Evolutionary conservation across 345 rosid genomes (phyloP), one percentile per base, ranked within the genome.

Genomic region (Euphorbia lathyris): DNA sequence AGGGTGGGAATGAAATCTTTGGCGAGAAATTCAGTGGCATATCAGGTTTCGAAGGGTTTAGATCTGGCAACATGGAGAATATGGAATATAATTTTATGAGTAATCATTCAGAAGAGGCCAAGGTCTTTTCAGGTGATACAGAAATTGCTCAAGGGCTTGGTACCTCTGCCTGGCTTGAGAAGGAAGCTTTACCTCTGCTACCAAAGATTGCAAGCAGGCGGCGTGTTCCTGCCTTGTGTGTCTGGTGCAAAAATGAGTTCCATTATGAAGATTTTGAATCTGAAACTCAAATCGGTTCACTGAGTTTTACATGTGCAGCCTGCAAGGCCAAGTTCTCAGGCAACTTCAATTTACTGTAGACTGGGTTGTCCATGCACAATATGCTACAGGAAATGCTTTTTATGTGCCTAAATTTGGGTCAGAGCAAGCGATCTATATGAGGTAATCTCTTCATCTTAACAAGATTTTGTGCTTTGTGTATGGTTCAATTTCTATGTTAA

Each of bases 311-410:
- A 67, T 86, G 90, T 72, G 70, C 76, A 29, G 69, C 25, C 66
- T 86, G 88, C 79, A 78, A 77, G 73, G 84, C 78, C 53, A 82
- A 76, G 67, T 74, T 82, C 76, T 63, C 81, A 22, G 76, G 82
- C 30, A 63, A 70, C 43, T 72, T 29, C 42, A 80, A 63, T 58
- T 68, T 74, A 29, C 56, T 71, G 62, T 76, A 76, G 78, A 69
- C 57, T 42, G 40, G 48, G 42, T 56, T 74, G 40, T 53, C 38
- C 48, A 30, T 19, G 67, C 29, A 14, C 56, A 36, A 7, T 32
- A 36, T 43, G 74, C 56, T 50, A 25, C 19, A 62, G 17, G 63
- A 45, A 48, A 55, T 51, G 65, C 65, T 58, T 69, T 40, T 38
- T 26, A 9, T 61, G 16, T 72, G 40, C 29, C 62, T 7, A 63